Base-by-base conservation (phyloP, 163 green algal species). In the Volvox carteri region DNA sequence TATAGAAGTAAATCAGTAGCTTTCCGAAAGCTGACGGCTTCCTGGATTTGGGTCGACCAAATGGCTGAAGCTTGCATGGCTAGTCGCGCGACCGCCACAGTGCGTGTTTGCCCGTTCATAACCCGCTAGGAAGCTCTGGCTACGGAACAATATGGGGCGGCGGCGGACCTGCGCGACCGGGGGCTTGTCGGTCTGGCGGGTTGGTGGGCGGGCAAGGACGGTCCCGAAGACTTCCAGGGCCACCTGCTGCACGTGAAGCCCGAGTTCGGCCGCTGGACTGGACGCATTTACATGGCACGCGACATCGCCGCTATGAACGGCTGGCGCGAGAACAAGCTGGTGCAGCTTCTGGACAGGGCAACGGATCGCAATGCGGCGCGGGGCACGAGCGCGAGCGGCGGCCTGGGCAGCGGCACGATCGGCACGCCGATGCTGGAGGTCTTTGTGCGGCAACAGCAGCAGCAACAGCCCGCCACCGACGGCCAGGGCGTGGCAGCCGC, bases 161-260 rank as follows among this genome's bases (percentile, higher is more conserved):
- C 96, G 11, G 95, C 95, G 1, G 54, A 67, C 44, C 86, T 98
- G 68, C 86, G 96, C 9, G 96, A 98, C 90, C 68, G 90, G 35
- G 92, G 91, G 28, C 84, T 90, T 0, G 86, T 88, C 8, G 85
- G 93, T 1, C 72, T 97, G 79, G 33, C 93, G 30, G 96, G 96
- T 62, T 98, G 96, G 96, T 98, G 96, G 96, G 87, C 91, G 0
- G 94, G 93, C 50, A 83, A 79, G 11, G 90, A 80, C 33, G 90
- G 83, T 28, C 35, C 93, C 11, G 90, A 92, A 30, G 94, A 98
- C 90, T 90, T 95, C 28, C 54, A 88, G 58, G 90, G 94, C 60
- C 93, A 97, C 91, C 84, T 98, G 37, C 84, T 98, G 77, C 92
- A 93, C 73, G 83, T 97, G 21, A 86, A 79, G 4, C 80, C 90